Conservation (phyloP, 148 eudicot genomes). For the Mesembryanthemum crystallinum region DNA sequence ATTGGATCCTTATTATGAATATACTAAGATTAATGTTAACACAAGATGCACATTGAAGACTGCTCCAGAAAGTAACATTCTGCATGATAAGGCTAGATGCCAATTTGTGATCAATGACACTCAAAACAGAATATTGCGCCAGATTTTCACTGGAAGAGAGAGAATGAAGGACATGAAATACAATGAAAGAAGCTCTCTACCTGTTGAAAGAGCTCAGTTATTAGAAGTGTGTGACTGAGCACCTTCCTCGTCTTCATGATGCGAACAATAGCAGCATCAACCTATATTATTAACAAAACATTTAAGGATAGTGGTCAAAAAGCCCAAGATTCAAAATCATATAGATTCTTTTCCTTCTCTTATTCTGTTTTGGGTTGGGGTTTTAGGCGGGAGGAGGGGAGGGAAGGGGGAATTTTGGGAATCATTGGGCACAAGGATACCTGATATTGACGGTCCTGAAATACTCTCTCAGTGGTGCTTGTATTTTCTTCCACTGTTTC, state of each 20-base stretch:
- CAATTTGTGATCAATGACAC: neutral
- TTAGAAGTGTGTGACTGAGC: constrained; percentile 89
- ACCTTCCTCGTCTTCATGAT: constrained; percentile 98
- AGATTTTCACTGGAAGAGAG: neutral
- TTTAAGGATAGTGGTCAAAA: neutral
- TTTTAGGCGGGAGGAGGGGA: neutral
- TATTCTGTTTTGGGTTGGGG: neutral
- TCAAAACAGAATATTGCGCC: neutral
- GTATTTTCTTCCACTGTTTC: constrained; percentile 97
- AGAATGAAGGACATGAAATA: neutral
- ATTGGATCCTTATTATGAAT: neutral
- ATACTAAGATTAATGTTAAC: neutral
- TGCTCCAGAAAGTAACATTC: neutral
- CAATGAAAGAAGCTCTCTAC: constrained; percentile 24
- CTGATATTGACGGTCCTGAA: constrained; percentile 99
- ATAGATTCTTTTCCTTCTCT: neutral
- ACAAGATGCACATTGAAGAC: neutral
- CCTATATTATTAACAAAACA: constrained; percentile 34
- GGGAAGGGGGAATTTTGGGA: neutral
- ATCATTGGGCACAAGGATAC: constrained; percentile 21
- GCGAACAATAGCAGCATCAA: constrained; percentile 99
- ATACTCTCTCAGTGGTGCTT: constrained; percentile 93
- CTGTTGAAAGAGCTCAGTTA: constrained; percentile 99
- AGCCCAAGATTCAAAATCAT: neutral
- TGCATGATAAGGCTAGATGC: neutral